These are phyloP conservation scores for Skeletonema grethae DNA, from an alignment of 108 stramenopile species.

Conservation along the genomic window DNA sequence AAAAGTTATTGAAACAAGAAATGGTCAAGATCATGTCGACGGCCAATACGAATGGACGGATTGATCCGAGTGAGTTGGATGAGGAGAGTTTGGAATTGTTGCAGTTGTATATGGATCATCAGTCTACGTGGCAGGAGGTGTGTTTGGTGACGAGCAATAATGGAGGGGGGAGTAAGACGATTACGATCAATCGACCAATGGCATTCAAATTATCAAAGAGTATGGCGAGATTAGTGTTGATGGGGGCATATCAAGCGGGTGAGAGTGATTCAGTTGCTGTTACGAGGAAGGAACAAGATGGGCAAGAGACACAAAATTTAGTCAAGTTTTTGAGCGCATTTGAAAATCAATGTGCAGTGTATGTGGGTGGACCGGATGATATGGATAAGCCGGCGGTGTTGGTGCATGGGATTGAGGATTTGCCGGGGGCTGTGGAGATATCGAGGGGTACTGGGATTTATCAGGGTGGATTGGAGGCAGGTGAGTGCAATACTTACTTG, in stretches of 20 bases:
- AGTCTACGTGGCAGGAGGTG: constrained; percentile 83
- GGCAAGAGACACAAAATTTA: constrained; percentile 36
- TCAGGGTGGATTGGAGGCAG: constrained; percentile 68
- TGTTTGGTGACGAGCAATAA: constrained; percentile 66
- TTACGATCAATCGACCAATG: constrained; percentile 85
- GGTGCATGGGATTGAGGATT: constrained; percentile 76
- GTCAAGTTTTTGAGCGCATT: constrained; percentile 72
- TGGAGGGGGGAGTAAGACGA: constrained; percentile 41
- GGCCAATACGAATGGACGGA: constrained; percentile 57
- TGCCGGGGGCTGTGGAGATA: constrained; percentile 75
- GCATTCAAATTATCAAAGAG: constrained; percentile 72
- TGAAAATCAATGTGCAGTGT: constrained; percentile 67
- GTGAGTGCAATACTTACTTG: not conserved
- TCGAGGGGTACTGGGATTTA: constrained; percentile 70
- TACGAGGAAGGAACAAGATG: constrained; percentile 1
- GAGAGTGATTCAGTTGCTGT: not conserved
- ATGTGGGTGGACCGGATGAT: constrained; percentile 78
- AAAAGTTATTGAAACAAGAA: constrained; percentile 55
- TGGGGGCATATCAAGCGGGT: constrained; percentile 51
- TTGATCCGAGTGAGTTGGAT: constrained; percentile 52
- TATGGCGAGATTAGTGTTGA: constrained; percentile 58
- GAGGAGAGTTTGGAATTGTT: constrained; percentile 62
- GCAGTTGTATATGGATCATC: constrained; percentile 68
- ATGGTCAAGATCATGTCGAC: constrained; percentile 51
- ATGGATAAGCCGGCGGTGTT: constrained; percentile 69